Evolutionary conservation across 768 basidiomycete species (phyloP).

Genomic region (Gloeostereum incarnatum): DNA sequence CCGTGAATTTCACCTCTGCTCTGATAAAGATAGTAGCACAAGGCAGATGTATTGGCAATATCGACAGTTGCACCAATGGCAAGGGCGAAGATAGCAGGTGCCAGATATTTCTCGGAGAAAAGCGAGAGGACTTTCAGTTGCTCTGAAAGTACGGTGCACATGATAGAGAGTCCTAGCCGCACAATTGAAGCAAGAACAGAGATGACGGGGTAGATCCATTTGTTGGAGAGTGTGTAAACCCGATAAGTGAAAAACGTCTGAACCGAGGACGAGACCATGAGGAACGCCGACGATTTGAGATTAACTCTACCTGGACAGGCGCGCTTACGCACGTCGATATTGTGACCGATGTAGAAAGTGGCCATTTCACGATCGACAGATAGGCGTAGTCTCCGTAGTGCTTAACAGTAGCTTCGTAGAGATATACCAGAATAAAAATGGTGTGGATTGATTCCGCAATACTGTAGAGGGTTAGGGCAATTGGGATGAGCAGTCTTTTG

Average conservation of each 20-base stretch:
- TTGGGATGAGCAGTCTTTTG: neutral
- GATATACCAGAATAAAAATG: neutral
- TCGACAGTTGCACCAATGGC: neutral
- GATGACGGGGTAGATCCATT: neutral
- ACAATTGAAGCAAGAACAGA: neutral
- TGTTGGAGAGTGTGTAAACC: neutral
- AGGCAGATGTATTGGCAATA: conserved; percentile 1
- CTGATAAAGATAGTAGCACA: neutral
- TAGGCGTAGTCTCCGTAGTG: conserved; percentile 1
- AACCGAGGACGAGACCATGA: neutral
- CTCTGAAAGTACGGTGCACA: neutral
- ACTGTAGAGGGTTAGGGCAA: too few species aligned
- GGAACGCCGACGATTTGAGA: neutral
- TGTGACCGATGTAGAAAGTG: neutral
- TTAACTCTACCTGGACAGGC: conserved; percentile 1
- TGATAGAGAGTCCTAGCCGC: neutral
- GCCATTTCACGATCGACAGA: neutral
- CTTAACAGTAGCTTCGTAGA: neutral
- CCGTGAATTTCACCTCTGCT: neutral
- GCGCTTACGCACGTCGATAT: neutral
- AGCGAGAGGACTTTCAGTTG: neutral
- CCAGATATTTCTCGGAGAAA: neutral
- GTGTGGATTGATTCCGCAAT: neutral
- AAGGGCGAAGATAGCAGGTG: neutral
- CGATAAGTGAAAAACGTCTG: conserved; percentile 1